Evolutionary conservation across 805 yeast species (phyloP), one percentile per base, ranked within the genome.

Genomic region (Kuraishia ogatae): DNA sequence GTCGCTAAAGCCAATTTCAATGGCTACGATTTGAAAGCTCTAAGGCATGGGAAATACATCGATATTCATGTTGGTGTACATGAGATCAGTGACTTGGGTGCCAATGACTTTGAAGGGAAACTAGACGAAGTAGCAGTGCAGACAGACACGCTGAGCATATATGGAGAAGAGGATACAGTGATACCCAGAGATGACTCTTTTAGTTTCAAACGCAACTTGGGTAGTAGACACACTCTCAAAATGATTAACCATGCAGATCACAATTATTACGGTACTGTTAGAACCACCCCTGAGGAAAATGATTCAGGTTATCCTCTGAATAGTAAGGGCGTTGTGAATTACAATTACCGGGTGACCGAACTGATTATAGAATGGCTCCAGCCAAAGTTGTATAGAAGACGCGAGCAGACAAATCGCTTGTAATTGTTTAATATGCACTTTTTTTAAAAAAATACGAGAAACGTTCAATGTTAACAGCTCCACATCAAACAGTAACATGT

Each of bases 241-340:
- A 66, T 89, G 7, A 71, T 92, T 11, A 79, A 80, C 1, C 74
- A 73, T 50, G 97, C 96, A 0, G 92, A 89, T 65, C 98, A 92
- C 68, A 89, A 87, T 62, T 91, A 78, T 64, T 87, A 78, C 64
- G 93, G 94, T 0, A 58, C 64, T 0, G 63, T 67, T 2, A 70
- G 61, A 10, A 72, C 78, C 50, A 61, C 68, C 19, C 71, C 69
- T 21, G 76, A 70, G 39, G 67, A 55, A 5, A 62, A 64, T 54
- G 49, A 72, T 60, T 55, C 51, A 2, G 43, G 49, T 2, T 58
- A 73, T 21, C 87, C 89, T 0, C 52, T 78, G 43, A 78, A 65
- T 52, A 66, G 71, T n/a, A 70, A 68, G 19, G 74, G 75, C 0
- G 70, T 70, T 39, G 81, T 83, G 50, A 87, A 88, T 64, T 87